Evolutionary conservation across 768 basidiomycete genomes (phyloP).

Genomic region (Wakefieldia striispora): DNA sequence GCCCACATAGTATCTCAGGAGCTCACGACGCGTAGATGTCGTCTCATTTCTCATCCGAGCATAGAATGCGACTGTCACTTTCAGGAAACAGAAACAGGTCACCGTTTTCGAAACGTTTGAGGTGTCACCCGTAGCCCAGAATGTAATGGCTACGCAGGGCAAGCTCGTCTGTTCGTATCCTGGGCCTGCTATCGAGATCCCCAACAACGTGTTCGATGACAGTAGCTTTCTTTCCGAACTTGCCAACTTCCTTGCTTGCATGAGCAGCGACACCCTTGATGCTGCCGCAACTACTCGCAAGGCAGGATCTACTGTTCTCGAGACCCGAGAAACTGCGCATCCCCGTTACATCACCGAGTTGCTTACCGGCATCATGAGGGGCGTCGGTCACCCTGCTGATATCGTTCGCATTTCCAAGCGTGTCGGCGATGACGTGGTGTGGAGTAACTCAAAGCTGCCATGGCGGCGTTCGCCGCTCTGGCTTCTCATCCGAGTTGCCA

Average conservation of each 20-base stretch:
- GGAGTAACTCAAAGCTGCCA: constrained; percentile 19
- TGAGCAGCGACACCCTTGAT: constrained; percentile 31
- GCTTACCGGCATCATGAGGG: constrained; percentile 43
- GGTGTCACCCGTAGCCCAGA: constrained; percentile 32
- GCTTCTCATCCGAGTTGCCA: constrained; percentile 33
- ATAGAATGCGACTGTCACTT: constrained; percentile 47
- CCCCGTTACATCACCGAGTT: constrained; percentile 47
- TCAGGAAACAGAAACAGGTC: constrained; percentile 23
- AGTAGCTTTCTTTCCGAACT: constrained; percentile 33
- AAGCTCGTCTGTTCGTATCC: constrained; percentile 45
- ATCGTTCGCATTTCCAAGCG: constrained; percentile 31
- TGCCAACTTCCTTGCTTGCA: constrained; percentile 34
- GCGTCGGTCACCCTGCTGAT: constrained; percentile 22
- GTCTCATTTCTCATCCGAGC: constrained; percentile 36
- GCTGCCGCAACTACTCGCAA: constrained; percentile 28
- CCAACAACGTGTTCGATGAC: constrained; percentile 27
- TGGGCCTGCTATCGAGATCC: constrained; percentile 38
- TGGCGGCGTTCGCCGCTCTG: constrained; percentile 39
- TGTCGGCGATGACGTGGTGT: constrained; percentile 31
- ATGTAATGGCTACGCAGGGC: constrained; percentile 37
- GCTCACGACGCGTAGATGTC: constrained; percentile 27
- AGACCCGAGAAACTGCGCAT: constrained; percentile 24
- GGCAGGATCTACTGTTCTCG: constrained; percentile 18
- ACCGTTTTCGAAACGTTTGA: constrained; percentile 46
- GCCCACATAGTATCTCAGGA: background rate